Evolutionary conservation across 257 asterid genomes (phyloP).

Genomic region (Ajuga chamaepitys): DNA sequence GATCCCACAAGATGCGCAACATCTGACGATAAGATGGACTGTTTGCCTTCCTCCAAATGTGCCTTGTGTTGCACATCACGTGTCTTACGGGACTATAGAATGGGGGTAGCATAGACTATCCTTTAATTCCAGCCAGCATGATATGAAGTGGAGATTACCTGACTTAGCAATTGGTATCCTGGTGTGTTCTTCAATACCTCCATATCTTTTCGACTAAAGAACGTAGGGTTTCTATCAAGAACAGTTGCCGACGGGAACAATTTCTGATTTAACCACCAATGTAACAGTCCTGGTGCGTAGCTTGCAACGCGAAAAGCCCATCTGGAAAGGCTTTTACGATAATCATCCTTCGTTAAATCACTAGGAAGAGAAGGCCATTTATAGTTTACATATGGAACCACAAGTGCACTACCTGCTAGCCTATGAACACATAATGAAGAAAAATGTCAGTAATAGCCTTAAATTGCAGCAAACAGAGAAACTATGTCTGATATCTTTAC

Average conservation of each 20-base stretch:
- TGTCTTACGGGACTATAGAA: too few species aligned
- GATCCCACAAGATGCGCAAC: too few species aligned
- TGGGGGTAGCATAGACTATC: too few species aligned
- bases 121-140: too few species aligned
- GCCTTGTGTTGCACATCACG: too few species aligned
- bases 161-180: slow-evolving; percentile 65
- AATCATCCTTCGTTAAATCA: slow-evolving; percentile 57
- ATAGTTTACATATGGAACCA: slow-evolving; percentile 76
- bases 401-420: slow-evolving; percentile 77
- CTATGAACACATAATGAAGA: slow-evolving; percentile 26
- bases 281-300: slow-evolving; percentile 51
- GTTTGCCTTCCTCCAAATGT: too few species aligned
- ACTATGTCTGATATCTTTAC: slow-evolving; percentile 17
- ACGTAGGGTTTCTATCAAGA: slow-evolving; percentile 70
- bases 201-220: slow-evolving; percentile 62
- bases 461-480: background rate
- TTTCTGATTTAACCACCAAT: slow-evolving; percentile 91
- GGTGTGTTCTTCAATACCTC: slow-evolving; percentile 76
- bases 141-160: slow-evolving; percentile 36
- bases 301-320: slow-evolving; percentile 48
- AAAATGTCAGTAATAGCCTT: background rate
- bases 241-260: slow-evolving; percentile 75
- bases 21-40: too few species aligned
- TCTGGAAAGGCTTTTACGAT: slow-evolving; percentile 56
- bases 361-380: slow-evolving; percentile 79